Conservation (phyloP, 2,329 filamentous ascomycete species). For the Westerdykella sp. region DNA sequence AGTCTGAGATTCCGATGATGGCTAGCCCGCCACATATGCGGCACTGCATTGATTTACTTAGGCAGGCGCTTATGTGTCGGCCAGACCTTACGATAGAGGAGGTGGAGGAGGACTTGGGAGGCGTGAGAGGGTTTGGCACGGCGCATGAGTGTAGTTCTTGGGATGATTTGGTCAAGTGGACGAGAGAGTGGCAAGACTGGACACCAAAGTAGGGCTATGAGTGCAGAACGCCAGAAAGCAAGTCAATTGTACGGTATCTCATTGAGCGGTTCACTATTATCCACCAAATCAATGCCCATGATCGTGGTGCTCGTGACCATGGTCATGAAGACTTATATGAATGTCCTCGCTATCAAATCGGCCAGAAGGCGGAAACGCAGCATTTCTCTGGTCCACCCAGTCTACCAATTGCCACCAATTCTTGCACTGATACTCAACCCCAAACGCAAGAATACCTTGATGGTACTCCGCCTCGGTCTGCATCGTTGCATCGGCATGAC, state of each 20-base stretch:
- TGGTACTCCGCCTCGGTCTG: slow-evolving; percentile 3
- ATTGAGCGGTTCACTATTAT: no score
- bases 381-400: neutral
- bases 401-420: neutral
- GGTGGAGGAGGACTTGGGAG: slow-evolving; percentile 1
- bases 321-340: no score
- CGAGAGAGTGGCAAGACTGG: slow-evolving; percentile 3
- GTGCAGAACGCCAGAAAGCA: no score
- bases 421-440: neutral
- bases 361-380: no score
- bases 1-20: neutral
- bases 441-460: slow-evolving; percentile 1
- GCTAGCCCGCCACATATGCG: slow-evolving; percentile 2
- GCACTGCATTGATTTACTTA: slow-evolving; percentile 8
- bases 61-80: slow-evolving; percentile 9
- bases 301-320: no score
- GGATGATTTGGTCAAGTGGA: slow-evolving; percentile 5
- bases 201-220: no score
- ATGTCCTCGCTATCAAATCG: no score
- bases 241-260: no score
- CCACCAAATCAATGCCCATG: no score
- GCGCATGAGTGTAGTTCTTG: slow-evolving; percentile 7
- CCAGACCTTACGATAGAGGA: slow-evolving; percentile 8
- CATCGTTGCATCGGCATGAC: slow-evolving; percentile 1
- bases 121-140: slow-evolving; percentile 7